These are phyloP conservation scores for Begonia masoniana DNA, from an alignment of 306 rosid species.

Conservation along the genomic window DNA sequence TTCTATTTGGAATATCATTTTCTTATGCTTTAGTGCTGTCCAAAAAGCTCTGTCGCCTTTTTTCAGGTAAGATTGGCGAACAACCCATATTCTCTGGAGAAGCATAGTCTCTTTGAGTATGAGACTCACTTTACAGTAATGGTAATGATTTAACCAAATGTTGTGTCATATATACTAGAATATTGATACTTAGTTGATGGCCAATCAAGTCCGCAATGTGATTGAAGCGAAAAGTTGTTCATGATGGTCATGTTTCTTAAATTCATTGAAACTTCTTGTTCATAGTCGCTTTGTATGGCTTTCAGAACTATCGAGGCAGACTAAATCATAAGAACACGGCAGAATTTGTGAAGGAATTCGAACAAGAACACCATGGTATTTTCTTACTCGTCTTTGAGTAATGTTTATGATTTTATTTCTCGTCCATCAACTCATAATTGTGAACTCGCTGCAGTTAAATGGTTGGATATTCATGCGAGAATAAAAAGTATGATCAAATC, in stretches of 20 bases:
- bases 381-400: constrained; percentile 1
- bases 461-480: constrained; percentile 68
- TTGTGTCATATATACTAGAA: no score
- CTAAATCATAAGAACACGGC: constrained; percentile 47
- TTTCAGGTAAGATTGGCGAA: constrained; percentile 85
- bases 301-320: constrained; percentile 76
- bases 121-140: constrained; percentile 98
- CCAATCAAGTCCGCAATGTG: no score
- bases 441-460: constrained; percentile 42
- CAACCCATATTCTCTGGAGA: constrained; percentile 69
- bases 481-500: constrained; percentile 57
- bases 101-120: constrained; percentile 72
- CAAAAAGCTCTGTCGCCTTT: constrained; percentile 8
- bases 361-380: constrained; percentile 83
- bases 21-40: constrained; percentile 9
- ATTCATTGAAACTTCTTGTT: constrained; percentile 5
- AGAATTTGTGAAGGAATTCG: constrained; percentile 82
- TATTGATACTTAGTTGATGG: no score
- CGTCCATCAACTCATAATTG: not conserved
- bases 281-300: constrained; percentile 3
- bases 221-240: not conserved
- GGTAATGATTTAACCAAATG: constrained; percentile 34
- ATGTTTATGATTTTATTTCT: not conserved
- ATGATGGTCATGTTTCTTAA: not conserved
- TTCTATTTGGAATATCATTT: not conserved